Percentiles rank a stretch among this genome's conserved stretches.
Conservation (phyloP, 768 basidiomycete species). For the Vishniacozyma victoriae region DNA sequence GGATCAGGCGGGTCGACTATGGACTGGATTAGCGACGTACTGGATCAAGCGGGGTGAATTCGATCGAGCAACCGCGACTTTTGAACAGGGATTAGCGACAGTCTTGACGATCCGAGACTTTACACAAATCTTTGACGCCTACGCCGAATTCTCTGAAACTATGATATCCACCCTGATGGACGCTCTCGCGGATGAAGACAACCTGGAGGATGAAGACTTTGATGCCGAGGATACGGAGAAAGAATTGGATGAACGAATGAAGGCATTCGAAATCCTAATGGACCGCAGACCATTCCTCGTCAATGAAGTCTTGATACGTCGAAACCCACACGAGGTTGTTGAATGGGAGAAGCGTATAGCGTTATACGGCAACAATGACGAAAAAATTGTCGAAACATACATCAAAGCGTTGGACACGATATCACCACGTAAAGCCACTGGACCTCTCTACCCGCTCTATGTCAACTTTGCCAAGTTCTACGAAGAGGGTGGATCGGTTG, state of each 20-base stretch:
- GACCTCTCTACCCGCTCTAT: constrained; percentile 81
- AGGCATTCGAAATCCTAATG: constrained; percentile 86
- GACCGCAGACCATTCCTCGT: constrained; percentile 92
- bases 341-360: constrained; percentile 99
- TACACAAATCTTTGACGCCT: constrained; percentile 94
- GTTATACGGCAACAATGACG: constrained; percentile 85
- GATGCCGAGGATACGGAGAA: constrained; percentile 62
- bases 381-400: constrained; percentile 92
- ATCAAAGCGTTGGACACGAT: constrained; percentile 81
- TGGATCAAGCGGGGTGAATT: constrained; percentile 98
- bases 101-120: constrained; percentile 95
- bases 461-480: constrained; percentile 97
- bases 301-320: constrained; percentile 84
- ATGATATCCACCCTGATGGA: constrained; percentile 87
- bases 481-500: constrained; percentile 76
- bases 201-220: constrained; percentile 65
- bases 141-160: constrained; percentile 86
- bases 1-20: constrained; percentile 92
- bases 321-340: constrained; percentile 96
- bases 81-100: constrained; percentile 73
- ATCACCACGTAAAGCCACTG: constrained; percentile 79
- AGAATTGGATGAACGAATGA: constrained; percentile 83
- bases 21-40: constrained; percentile 93
- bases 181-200: constrained; percentile 69
- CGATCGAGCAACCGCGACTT: constrained; percentile 75